These are phyloP conservation scores for Alternaria sp. DNA, from an alignment of 2,329 filamentous ascomycete genomes.

Conservation along the genomic window DNA sequence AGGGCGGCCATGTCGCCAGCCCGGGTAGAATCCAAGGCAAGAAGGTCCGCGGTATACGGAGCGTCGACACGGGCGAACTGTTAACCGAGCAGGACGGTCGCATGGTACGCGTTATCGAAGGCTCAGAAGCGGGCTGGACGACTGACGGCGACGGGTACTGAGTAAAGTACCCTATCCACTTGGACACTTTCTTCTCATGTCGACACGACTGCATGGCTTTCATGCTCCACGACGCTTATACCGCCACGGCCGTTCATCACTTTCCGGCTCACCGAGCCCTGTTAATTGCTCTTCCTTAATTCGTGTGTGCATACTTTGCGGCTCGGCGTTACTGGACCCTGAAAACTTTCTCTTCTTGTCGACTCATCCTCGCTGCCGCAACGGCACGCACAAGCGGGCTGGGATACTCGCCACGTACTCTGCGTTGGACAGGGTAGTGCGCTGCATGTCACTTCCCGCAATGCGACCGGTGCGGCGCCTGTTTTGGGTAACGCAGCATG, in stretches of 20 bases:
- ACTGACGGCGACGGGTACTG: constrained; percentile 53
- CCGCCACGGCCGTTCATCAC: constrained; percentile 3
- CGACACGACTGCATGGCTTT: constrained; percentile 8
- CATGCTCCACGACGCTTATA: constrained; percentile 3
- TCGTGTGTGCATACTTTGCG: neutral
- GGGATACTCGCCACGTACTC: constrained; percentile 40
- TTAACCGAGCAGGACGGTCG: constrained; percentile 52
- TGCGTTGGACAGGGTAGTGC: neutral
- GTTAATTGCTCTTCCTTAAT: neutral
- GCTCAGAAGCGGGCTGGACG: constrained; percentile 62
- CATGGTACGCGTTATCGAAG: constrained; percentile 53
- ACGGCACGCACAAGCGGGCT: constrained; percentile 18
- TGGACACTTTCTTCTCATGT: constrained; percentile 6
- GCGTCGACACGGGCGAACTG: constrained; percentile 50
- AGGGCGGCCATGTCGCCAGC: constrained; percentile 43
- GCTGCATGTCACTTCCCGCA: constrained; percentile 9
- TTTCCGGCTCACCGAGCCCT: neutral
- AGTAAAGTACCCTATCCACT: constrained; percentile 13
- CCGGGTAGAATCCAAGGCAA: constrained; percentile 45
- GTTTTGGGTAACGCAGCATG: neutral
- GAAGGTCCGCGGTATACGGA: constrained; percentile 53
- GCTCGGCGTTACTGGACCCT: neutral
- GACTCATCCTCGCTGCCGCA: constrained; percentile 18
- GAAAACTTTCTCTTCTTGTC: constrained; percentile 21
- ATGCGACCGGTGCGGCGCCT: neutral